Percentiles rank a stretch among this genome's conserved stretches.
Conservation (phyloP, 345 rosid species). For the Draba incana region DNA sequence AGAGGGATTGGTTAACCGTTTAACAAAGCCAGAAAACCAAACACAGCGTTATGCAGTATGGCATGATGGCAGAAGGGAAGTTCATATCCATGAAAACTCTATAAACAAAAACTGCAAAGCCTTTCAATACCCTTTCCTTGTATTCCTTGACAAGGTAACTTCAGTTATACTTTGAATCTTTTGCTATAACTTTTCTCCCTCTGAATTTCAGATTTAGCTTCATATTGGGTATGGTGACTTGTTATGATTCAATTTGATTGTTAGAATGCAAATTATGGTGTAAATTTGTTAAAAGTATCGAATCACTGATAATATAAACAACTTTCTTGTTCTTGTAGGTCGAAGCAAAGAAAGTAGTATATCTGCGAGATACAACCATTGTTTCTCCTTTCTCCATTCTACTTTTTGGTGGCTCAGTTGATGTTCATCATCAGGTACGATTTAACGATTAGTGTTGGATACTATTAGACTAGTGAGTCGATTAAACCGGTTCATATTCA, state of each 20-base stretch:
- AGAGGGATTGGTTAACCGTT: slow-evolving; percentile 55
- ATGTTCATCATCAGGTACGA: slow-evolving; percentile 82
- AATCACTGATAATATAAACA: not conserved
- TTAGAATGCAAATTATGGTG: slow-evolving; percentile 2
- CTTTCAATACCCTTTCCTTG: slow-evolving; percentile 83
- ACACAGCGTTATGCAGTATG: slow-evolving; percentile 54
- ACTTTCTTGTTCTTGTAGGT: slow-evolving; percentile 52
- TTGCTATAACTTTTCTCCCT: not conserved
- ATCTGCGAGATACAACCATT: slow-evolving; percentile 80
- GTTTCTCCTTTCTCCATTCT: slow-evolving; percentile 83
- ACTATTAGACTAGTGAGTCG: no score
- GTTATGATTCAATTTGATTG: no score
- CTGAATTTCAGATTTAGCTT: not conserved
- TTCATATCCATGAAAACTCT: slow-evolving; percentile 76
- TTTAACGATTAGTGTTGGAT: no score
- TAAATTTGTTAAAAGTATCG: not conserved
- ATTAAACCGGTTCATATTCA: no score
- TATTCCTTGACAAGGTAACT: slow-evolving; percentile 88
- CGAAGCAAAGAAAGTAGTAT: slow-evolving; percentile 72
- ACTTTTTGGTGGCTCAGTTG: slow-evolving; percentile 85
- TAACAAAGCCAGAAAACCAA: slow-evolving; percentile 50
- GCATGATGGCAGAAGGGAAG: slow-evolving; percentile 94
- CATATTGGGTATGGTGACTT: not conserved
- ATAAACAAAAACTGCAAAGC: slow-evolving; percentile 62
- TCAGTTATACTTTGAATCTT: slow-evolving; percentile 9